Evolutionary conservation across 495 filamentous ascomycete species (phyloP), one percentile per base, ranked within the genome.

Genomic region (Podospora fimiseda): DNA sequence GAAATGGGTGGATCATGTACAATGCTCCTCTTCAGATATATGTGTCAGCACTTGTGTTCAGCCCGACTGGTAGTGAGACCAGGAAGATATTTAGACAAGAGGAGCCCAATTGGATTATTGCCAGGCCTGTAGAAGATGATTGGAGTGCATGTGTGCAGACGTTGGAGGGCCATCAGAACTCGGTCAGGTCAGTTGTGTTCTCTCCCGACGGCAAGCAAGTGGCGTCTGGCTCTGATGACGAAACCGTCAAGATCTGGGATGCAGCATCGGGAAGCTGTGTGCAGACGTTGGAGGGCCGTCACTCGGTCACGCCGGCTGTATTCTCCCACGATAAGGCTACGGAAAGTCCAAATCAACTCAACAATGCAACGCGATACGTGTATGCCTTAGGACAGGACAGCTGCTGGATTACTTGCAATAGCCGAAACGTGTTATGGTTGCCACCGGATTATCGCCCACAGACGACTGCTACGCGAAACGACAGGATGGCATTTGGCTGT

Each of bases 151-250:
- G n/a, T n/a, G 9, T 43, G 5, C 57, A 62, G 24, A 60, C 52
- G 48, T 55, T 66, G 30, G 51, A 64, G 30, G 62, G 58, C 47
- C 62, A 71, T 57, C 51, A 52, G 15, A 4, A 19, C 24, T 23
- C 0, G 15, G 60, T 70, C 40, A 52, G 9, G 42, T 61, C 38
- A 9, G 61, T 72, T 3, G 62, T 61, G n/a, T 75, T 70, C 61
- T 73, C 70, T 11, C 63, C 55, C 6, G 58, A 74, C 50, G 53
- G 61, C 30, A 57, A 55, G 50, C 52, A 13, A 16, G 11, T 48
- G 0, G 49, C 24, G 38, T 51, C 49, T 13, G 40, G 27, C 11
- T 33, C 27, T 5, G 27, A 33, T 5, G 27, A 33, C 27, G 11
- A 36, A 1, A 52, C 50, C 50, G 19, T 52, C 21, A 41, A 19